Conservation (phyloP, 768 basidiomycete species). For the Crepidotus variabilis region DNA sequence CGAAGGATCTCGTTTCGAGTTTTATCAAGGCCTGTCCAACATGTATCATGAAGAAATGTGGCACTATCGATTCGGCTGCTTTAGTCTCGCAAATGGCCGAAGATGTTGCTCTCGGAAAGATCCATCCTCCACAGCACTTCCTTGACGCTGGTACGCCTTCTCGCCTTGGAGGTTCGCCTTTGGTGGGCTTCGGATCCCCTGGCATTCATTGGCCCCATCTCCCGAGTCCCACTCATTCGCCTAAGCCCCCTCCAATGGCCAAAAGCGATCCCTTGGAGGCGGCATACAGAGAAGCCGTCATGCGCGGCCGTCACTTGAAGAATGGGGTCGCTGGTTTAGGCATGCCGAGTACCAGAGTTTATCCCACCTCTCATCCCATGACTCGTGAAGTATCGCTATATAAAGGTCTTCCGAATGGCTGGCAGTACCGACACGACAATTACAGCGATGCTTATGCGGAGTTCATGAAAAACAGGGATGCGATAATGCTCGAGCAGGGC, state of each 20-base stretch:
- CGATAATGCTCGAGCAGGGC: constrained; percentile 12
- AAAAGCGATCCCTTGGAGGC: constrained; percentile 17
- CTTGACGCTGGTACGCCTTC: not conserved
- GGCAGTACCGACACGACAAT: constrained; percentile 37
- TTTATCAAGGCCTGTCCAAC: constrained; percentile 81
- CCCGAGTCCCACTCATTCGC: not conserved
- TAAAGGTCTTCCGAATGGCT: constrained; percentile 43
- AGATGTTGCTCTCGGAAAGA: constrained; percentile 11
- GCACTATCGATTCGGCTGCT: constrained; percentile 21
- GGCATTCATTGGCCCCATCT: constrained; percentile 11
- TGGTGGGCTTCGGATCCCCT: not conserved
- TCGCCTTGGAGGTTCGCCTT: not conserved
- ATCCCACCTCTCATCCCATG: constrained; percentile 29
- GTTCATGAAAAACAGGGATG: constrained; percentile 27
- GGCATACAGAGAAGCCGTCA: constrained; percentile 19
- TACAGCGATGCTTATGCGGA: constrained; percentile 33
- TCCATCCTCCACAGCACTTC: not conserved
- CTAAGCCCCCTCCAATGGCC: constrained; percentile 8
- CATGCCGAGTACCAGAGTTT: constrained; percentile 5
- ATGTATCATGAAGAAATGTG: constrained; percentile 49
- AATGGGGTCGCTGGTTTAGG: constrained; percentile 6
- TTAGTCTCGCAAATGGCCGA: constrained; percentile 12
- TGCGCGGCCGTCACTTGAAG: constrained; percentile 14
- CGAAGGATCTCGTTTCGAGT: constrained; percentile 76
- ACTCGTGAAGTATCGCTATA: constrained; percentile 44